phyloP scores from a whole-genome alignment of 768 basidiomycete genomes.

The Goffeauzyma gilvescens region DNA sequence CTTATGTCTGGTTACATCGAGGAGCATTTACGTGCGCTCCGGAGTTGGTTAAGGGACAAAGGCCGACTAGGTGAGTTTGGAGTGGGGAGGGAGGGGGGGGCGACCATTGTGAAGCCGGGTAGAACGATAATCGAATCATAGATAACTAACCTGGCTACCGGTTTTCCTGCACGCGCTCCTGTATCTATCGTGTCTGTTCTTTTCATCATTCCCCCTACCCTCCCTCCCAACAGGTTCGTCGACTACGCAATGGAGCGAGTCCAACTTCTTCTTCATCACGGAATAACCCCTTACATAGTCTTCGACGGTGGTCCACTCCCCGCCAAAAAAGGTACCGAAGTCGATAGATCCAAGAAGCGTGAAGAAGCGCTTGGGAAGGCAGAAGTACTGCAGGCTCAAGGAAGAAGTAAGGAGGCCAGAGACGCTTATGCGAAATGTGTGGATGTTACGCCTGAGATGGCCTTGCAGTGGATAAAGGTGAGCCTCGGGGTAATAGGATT shows the following conservation, averaged over 20 bases:
- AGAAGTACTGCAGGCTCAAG: slow-evolving; percentile 53
- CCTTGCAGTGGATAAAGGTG: slow-evolving; percentile 91
- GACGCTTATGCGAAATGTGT: slow-evolving; percentile 77
- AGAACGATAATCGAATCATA: too few species aligned
- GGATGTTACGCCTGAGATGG: slow-evolving; percentile 94
- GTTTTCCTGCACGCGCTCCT: too few species aligned
- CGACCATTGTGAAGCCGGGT: background rate
- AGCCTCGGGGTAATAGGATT: too few species aligned
- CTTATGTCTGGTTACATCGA: slow-evolving; percentile 51
- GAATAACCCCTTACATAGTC: slow-evolving; percentile 73
- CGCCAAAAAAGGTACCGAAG: slow-evolving; percentile 80
- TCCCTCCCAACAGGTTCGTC: slow-evolving; percentile 49
- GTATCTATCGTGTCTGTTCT: too few species aligned
- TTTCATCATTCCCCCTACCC: too few species aligned
- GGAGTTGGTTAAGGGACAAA: slow-evolving; percentile 67
- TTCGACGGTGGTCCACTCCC: slow-evolving; percentile 93
- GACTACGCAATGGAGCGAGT: slow-evolving; percentile 89
- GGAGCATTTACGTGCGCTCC: slow-evolving; percentile 78
- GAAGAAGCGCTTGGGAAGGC: slow-evolving; percentile 36
- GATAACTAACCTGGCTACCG: too few species aligned
- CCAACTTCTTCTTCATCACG: slow-evolving; percentile 62
- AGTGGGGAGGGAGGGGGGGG: background rate
- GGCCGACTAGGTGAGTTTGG: slow-evolving; percentile 61
- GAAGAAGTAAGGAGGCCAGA: slow-evolving; percentile 59
- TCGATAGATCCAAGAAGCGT: slow-evolving; percentile 43